Conservation (phyloP, 1,284 basidiomycete species). For the Laetiporus sulphureus region DNA sequence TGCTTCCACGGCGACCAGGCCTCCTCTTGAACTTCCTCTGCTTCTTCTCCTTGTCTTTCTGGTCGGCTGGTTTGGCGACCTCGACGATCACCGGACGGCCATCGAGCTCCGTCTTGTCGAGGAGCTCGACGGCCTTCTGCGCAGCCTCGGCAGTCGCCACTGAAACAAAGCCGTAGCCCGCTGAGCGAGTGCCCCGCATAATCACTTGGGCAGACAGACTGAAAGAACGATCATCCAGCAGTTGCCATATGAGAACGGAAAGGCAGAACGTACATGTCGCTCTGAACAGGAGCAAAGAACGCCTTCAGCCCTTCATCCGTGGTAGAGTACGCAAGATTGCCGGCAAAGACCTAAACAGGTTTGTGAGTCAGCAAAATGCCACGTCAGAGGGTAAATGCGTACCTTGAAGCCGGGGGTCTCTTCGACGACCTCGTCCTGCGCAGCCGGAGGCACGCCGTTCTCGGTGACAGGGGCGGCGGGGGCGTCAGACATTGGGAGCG, state of each 20-base stretch:
- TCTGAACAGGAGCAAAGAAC: conserved; percentile 79
- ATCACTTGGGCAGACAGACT: conserved; percentile 61
- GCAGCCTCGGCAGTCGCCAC: conserved; percentile 77
- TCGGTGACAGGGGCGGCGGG: conserved; percentile 71
- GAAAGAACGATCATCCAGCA: conserved; percentile 11
- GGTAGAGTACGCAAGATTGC: conserved; percentile 83
- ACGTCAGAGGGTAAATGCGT: conserved; percentile 21
- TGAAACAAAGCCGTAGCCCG: conserved; percentile 90
- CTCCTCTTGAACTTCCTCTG: conserved; percentile 72
- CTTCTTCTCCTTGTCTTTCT: conserved; percentile 78
- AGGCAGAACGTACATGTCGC: conserved; percentile 66
- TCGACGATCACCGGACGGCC: conserved; percentile 84
- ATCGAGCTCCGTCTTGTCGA: conserved; percentile 84
- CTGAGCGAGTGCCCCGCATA: conserved; percentile 71
- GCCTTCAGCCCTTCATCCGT: conserved; percentile 86
- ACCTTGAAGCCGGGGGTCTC: conserved; percentile 76
- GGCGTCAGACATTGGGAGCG: conserved; percentile 74
- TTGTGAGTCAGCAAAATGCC: conserved; percentile 19
- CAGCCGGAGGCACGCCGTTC: conserved; percentile 72
- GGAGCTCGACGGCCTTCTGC: conserved; percentile 78
- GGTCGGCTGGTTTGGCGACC: conserved; percentile 82
- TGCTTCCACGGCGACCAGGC: conserved; percentile 74
- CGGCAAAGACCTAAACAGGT: conserved; percentile 67
- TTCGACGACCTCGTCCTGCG: conserved; percentile 59
- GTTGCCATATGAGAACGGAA: conserved; percentile 11